Percentiles rank a stretch among this genome's conserved stretches.
These are phyloP conservation scores for Wickerhamiella dianesei DNA, from an alignment of 805 yeast genomes.

Conservation along the genomic window DNA sequence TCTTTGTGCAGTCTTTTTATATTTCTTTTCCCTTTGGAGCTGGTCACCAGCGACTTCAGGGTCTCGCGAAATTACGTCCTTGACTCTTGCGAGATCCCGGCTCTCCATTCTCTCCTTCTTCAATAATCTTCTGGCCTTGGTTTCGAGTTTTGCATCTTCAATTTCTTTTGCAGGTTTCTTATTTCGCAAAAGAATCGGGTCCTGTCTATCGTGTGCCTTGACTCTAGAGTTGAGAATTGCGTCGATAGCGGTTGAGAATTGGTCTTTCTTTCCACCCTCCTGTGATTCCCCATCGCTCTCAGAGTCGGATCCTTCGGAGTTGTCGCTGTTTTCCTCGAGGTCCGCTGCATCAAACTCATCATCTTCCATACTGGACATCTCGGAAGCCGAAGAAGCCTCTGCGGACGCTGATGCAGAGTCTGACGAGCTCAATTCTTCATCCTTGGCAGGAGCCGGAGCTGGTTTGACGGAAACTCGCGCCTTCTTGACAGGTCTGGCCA, in stretches of 20 bases:
- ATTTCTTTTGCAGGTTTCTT: constrained; percentile 59
- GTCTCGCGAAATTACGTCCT: constrained; percentile 48
- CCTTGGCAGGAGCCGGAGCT: background rate
- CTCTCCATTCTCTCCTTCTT: constrained; percentile 56
- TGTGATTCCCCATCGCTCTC: no score
- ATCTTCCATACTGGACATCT: background rate
- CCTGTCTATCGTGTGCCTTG: constrained; percentile 77
- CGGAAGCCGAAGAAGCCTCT: background rate
- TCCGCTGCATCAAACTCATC: background rate
- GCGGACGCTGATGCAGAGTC: background rate
- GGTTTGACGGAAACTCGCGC: background rate
- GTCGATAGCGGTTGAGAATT: constrained; percentile 66
- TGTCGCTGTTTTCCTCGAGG: background rate
- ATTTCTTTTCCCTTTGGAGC: constrained; percentile 51
- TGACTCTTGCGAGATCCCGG: constrained; percentile 54
- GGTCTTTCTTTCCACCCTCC: constrained; percentile 19
- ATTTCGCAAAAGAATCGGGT: constrained; percentile 79
- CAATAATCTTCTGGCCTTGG: constrained; percentile 62
- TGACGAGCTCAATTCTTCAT: background rate
- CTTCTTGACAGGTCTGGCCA: background rate
- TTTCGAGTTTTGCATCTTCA: constrained; percentile 70
- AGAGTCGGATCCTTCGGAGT: no score
- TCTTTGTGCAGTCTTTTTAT: constrained; percentile 71
- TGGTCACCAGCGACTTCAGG: constrained; percentile 41
- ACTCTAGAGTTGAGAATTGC: constrained; percentile 75